Base-by-base conservation (phyloP, 352 stramenopile genomes). In the Phytopythium chamaehyphon region DNA sequence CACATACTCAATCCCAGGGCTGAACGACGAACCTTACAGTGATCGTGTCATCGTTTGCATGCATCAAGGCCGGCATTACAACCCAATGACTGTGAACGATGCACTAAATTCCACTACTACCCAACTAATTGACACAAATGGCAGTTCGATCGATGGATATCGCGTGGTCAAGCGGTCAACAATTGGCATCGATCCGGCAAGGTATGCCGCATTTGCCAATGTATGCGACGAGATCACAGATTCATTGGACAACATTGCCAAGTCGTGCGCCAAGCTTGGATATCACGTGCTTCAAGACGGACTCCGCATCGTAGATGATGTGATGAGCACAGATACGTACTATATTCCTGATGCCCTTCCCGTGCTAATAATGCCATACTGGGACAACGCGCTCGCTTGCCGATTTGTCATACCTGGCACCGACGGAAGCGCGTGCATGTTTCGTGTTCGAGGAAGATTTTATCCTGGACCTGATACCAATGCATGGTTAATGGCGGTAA, bases 331-430 rank as follows among this genome's bases (percentile, higher is more conserved):
- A 23, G 31, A 11, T 3, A 42, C 26, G 4, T 31, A 40, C 18
- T 31, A 47, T 19, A 18, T 56, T 9, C n/a, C n/a, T 3, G 28
- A 56, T 18, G 14, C 50, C 10, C 19, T 57, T 23, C 51, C 51
- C 1, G 51, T 57, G 42, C 38, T 81, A 3, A 64, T 71, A 15
- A 48, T 82, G 39, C 71, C 73, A 6, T 76, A 55, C 47, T 68
- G 47, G 51, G 73, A 83, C 24, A 76, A 80, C 39, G 44, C 42
- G 0, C 11, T 51, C 0, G 40, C 48, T 9, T 28, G 35, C 12
- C 62, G 63, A 14, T 73, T 66, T n/a, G 61, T 36, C 1, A 36
- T 83, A 1, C 69, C 71, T 2, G 64, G 61, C 5, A 54, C 23
- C 33, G 62, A 69, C 47, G 71, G 71, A 6, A 52, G 44, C 37